Base-by-base conservation (phyloP, 257 asterid species). In the Nicotiana knightiana region DNA sequence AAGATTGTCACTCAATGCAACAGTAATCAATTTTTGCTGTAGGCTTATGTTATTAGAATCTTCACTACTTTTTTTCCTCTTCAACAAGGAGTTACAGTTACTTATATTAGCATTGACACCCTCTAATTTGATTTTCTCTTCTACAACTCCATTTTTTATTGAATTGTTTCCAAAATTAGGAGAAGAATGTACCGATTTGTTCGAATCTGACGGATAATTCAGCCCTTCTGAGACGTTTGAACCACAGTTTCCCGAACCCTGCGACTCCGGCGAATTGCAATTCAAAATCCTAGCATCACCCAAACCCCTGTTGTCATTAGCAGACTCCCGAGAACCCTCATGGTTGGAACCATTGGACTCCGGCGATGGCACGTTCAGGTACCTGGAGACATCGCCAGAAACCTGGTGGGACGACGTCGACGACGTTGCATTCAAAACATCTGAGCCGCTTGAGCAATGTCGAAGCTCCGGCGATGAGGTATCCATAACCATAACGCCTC, bases 311-410 rank as follows among this genome's bases (percentile, higher is more conserved):
- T 65, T 65, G 16, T 63, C 82, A 82, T 32, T 88, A 18, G 61
- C 80, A 79, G 88, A 59, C 51, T 83, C 81, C 39, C 79, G 88
- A 70, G 85, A 24, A 81, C 83, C 76, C 9, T 66, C 89, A 10
- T 85, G 90, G 61, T 91, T 92, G 67, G 95, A 93, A 70, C 96
- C 97, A 51, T 89, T 88, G 13, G 97, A 93, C 83, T 93, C 99
- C 18, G 99, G 96, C 15, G 97, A 93, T 55, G 88, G 87, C 82
- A 91, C 86, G 85, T 91, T 91, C 65, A 95, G 87, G 84, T 90
- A 93, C 18, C 87, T 83, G 6, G 85, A 82, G 46, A 85, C 87
- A 76, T 87, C 87, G 21, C 84, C 91, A 10, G 91, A 93, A 85
- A 86, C 81, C 88, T 83, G 91, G 33, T 90, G 90, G 86, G 78